Conservation (phyloP, 495 filamentous ascomycete species). For the Halenospora varia region DNA sequence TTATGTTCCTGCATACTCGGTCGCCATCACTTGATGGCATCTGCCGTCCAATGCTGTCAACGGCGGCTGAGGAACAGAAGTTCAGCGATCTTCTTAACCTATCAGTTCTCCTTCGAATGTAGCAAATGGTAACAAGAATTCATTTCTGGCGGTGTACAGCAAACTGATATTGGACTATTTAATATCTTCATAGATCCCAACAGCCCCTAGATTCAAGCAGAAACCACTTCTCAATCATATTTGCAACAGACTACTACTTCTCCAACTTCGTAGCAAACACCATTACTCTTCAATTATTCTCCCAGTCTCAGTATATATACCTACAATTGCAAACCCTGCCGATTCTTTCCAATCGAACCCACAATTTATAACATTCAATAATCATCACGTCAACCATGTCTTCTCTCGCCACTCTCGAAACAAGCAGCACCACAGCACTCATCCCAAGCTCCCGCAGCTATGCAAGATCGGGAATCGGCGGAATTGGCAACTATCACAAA, state of each 20-base stretch:
- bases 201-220: no score
- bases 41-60: no score
- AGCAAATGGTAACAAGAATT: no score
- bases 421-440: background rate
- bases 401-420: background rate
- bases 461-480: background rate
- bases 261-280: background rate
- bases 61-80: no score
- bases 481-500: slow-evolving; percentile 2
- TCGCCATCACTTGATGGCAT: background rate
- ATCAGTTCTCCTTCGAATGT: background rate
- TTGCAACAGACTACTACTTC: background rate
- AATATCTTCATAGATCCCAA: no score
- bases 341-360: background rate
- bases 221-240: background rate
- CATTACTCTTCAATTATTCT: background rate
- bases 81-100: no score
- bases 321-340: no score
- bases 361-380: background rate
- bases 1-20: background rate
- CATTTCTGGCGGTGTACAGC: background rate
- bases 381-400: background rate
- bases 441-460: background rate
- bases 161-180: background rate
- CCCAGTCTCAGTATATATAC: no score